Conservation (phyloP, 352 stramenopile genomes). For the Globisporangium recalcitrans region DNA sequence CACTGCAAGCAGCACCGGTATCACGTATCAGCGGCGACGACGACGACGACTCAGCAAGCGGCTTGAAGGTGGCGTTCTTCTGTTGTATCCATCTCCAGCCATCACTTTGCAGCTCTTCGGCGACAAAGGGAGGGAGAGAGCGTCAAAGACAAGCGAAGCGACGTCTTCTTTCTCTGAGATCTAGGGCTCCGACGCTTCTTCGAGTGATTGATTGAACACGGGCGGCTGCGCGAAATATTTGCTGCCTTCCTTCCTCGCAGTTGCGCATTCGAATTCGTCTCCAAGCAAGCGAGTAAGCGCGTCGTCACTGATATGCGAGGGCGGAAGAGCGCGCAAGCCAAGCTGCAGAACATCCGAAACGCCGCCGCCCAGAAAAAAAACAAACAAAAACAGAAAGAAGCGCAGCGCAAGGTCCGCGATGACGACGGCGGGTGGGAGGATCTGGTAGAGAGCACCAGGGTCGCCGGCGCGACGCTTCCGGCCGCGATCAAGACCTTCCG, state of each 20-base stretch:
- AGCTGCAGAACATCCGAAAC: constrained; percentile 8
- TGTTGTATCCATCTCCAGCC: background rate
- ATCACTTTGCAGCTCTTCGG: background rate
- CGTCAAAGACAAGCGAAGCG: constrained; percentile 6
- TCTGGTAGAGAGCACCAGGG: constrained; percentile 6
- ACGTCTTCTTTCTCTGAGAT: background rate
- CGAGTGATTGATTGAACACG: constrained; percentile 1
- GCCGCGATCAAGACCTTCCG: constrained; percentile 9
- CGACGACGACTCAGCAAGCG: background rate
- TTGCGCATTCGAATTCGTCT: background rate
- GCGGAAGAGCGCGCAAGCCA: constrained; percentile 1
- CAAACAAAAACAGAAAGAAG: background rate
- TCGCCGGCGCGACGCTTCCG: background rate
- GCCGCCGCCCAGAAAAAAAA: background rate
- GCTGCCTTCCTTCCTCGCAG: background rate
- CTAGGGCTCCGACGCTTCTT: background rate
- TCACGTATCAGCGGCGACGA: background rate
- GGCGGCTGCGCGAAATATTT: constrained; percentile 7
- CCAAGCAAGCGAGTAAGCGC: background rate
- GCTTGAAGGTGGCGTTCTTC: background rate
- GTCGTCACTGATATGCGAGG: background rate
- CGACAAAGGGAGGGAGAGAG: constrained; percentile 1
- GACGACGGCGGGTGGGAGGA: constrained; percentile 8
- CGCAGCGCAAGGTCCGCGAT: background rate
- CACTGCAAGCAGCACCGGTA: background rate